Evolutionary conservation across 1,284 basidiomycete genomes (phyloP), one percentile per base, ranked within the genome.

Genomic region (Cutaneotrichosporon daszewskae): DNA sequence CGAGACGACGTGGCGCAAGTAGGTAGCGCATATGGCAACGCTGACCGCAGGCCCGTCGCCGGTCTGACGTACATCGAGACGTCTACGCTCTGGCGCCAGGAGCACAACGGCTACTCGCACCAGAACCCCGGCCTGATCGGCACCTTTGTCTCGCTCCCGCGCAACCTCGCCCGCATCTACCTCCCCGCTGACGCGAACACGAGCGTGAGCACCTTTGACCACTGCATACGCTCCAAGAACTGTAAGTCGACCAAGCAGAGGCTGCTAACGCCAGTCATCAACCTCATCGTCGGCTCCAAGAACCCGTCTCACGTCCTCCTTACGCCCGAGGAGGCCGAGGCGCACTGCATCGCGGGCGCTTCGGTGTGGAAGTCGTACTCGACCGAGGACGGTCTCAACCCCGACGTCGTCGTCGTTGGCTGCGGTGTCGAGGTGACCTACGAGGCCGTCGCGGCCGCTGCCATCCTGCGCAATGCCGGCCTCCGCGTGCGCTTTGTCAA

Each of bases 151-250:
- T 80, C 82, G 55, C 71, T 91, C 48, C 88, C 88, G 52, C 77
- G 84, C 14, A 71, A 74, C 33, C 75, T 83, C 37, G 84, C 84
- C 1, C 79, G 89, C 13, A 84, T 92, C 29, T 92, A 91, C 67
- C 75, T 92, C 26, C 87, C 89, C 0, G 85, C 87, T n/a, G 89
- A 92, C 62, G 83, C 84, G 26, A 91, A 92, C 68, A 85, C 84
- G 57, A 82, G 84, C 70, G 71, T 90, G 46, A 84, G 82, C 32
- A 73, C 72, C 18, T 76, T 90, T 45, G 79, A 83, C 4, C 89
- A 92, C 69, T 88, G 85, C 57, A 66, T 92, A 51, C 73, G 83
- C 36, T 81, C 85, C 23, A 86, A 84, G 74, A 84, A 88, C 70
- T 89, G 58, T 66, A 33, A 50, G 60, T 52, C 14, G 28, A n/a